Base-by-base conservation (phyloP, 2,329 filamentous ascomycete species). In the Claviceps pazoutovae region DNA sequence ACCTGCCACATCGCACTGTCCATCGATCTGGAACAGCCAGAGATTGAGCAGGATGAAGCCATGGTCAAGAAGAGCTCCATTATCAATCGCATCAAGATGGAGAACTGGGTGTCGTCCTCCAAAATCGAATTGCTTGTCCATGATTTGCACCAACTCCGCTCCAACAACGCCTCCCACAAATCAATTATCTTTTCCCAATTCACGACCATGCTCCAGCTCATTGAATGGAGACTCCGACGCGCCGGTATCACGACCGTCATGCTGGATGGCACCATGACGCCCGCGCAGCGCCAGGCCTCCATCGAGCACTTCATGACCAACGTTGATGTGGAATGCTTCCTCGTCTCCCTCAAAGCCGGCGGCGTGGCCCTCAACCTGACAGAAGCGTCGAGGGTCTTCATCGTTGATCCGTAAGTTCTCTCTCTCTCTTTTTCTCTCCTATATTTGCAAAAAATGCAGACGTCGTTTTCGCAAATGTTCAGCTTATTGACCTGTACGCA, bases 171-270 rank as follows among this genome's bases (percentile, higher is more conserved):
- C 56, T 94, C 89, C 0, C 84, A 93, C 66, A 98, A 98, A 71
- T 94, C 88, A 4, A 97, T 97, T 62, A 93, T 97, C 57, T 97
- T 97, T 66, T 95, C 88, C 8, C 90, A 96, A 62, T 97, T 97
- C 64, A 96, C 91, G 0, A 93, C 88, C 1, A 97, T 97, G 91
- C 73, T 97, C 54, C 91, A 96, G 71, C 79, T 97, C 26, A 91
- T 96, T 46, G 91, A 97, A 70, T 97, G 91, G 91, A 87, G 91
- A 51, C 79, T 98, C 50, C 88, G 90, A 53, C 86, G 91, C 54
- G 93, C 91, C n/a, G 93, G 93, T 5, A 95, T 98, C 70, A 95
- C 88, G 42, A 98, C 93, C 0, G 93, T 97, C 53, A 95, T 98
- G 88, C 79, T 98, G 5, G 93, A 98, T 64, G 93, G 93, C 23